phyloP scores from a whole-genome alignment of 495 filamentous ascomycete species.

The Trichoderma erinaceum region DNA sequence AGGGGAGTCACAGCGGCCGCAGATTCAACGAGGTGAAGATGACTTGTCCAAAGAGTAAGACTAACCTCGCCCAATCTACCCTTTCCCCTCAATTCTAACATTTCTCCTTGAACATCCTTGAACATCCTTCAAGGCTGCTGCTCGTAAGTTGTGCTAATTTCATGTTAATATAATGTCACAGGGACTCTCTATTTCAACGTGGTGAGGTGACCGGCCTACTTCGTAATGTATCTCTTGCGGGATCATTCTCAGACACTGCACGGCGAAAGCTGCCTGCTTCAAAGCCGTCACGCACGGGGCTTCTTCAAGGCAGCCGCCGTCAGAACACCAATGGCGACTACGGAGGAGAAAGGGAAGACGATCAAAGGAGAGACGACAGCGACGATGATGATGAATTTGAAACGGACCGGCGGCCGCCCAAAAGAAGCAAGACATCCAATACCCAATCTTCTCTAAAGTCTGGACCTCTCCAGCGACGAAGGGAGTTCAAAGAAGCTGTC shows the following conservation, averaged over 20 bases:
- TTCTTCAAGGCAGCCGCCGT: background rate
- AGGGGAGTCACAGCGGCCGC: background rate
- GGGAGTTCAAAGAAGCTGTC: background rate
- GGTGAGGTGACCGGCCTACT: background rate
- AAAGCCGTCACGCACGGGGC: background rate
- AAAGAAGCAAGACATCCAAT: background rate
- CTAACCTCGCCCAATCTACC: background rate
- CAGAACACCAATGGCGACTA: background rate
- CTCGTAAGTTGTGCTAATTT: background rate
- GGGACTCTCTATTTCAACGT: background rate
- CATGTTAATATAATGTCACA: background rate
- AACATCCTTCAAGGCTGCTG: background rate
- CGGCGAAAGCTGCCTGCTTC: background rate
- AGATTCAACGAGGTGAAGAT: background rate
- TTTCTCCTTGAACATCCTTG: background rate
- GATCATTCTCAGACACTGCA: too few species aligned
- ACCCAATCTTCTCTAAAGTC: background rate
- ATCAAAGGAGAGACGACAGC: background rate
- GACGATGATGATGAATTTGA: slow-evolving; percentile 8
- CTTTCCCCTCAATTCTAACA: background rate
- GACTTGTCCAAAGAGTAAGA: background rate
- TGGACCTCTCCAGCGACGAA: background rate
- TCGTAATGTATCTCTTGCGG: background rate
- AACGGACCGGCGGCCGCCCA: background rate
- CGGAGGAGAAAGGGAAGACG: background rate